Conservation (phyloP, 2,329 filamentous ascomycete species). For the Thermoascus crustaceus region DNA sequence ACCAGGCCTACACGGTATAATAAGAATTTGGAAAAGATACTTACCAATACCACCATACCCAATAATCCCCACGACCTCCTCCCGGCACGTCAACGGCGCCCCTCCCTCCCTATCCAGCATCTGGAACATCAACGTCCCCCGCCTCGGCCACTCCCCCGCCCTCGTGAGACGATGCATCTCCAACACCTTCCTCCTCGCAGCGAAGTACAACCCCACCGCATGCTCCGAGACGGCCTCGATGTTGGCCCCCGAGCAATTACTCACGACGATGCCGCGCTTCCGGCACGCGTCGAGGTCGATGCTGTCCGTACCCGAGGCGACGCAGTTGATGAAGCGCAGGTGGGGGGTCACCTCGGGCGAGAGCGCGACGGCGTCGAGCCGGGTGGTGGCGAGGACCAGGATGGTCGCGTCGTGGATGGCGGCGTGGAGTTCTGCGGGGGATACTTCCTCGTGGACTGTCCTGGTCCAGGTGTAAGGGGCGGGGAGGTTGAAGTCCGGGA, state of each 20-base stretch:
- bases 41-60: slow-evolving; percentile 43
- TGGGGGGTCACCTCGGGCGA: slow-evolving; percentile 37
- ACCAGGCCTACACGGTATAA: too few species aligned
- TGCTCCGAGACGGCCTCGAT: slow-evolving; percentile 43
- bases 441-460: slow-evolving; percentile 27
- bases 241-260: slow-evolving; percentile 42
- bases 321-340: slow-evolving; percentile 38
- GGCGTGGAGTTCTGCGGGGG: slow-evolving; percentile 28
- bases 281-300: slow-evolving; percentile 39
- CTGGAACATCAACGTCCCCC: slow-evolving; percentile 28
- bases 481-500: slow-evolving; percentile 35
- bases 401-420: slow-evolving; percentile 42
- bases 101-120: slow-evolving; percentile 17
- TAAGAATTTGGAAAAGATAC: slow-evolving; percentile 5
- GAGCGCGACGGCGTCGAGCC: slow-evolving; percentile 27
- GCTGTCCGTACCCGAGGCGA: slow-evolving; percentile 41
- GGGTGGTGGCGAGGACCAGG: slow-evolving; percentile 32
- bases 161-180: slow-evolving; percentile 28
- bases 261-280: slow-evolving; percentile 37
- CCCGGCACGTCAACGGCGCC: slow-evolving; percentile 38
- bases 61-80: slow-evolving; percentile 44
- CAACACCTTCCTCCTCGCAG: slow-evolving; percentile 35
- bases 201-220: slow-evolving; percentile 44
- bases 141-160: slow-evolving; percentile 34
- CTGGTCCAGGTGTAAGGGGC: slow-evolving; percentile 30